These are phyloP conservation scores for Paraleonurus japonicus DNA, from an alignment of 257 asterid species.

Conservation along the genomic window DNA sequence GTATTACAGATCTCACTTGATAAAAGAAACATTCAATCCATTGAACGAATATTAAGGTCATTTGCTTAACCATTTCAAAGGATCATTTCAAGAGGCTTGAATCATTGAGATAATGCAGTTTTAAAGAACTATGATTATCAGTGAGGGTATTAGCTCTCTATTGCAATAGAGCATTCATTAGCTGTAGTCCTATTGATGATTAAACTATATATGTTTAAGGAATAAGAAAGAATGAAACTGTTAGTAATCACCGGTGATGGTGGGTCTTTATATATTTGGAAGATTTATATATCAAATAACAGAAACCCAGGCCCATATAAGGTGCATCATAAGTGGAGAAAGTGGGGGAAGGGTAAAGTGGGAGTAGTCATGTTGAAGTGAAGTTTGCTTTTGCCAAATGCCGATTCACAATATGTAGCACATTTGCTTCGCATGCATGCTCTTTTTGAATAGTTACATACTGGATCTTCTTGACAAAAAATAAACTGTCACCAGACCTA, in stretches of 20 bases:
- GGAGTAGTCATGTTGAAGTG: conserved; percentile 14
- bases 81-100: too few relatives aligned
- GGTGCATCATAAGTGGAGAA: background rate
- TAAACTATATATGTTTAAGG: background rate
- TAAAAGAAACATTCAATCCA: background rate
- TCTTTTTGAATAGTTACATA: conserved; percentile 1
- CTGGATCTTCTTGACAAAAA: background rate
- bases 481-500: background rate
- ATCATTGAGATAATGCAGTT: too few relatives aligned
- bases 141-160: too few relatives aligned
- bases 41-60: background rate
- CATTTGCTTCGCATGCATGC: conserved; percentile 1
- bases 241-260: background rate
- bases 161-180: too few relatives aligned
- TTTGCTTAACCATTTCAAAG: background rate
- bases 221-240: background rate
- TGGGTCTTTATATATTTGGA: background rate
- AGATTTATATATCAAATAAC: background rate
- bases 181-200: too few relatives aligned
- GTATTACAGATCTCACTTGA: background rate
- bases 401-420: conserved; percentile 6
- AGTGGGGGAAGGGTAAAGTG: background rate
- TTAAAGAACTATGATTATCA: too few relatives aligned
- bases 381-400: background rate
- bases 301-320: background rate